A percentile compares a stretch with the other conserved stretches of the same genome.
Evolutionary conservation across 2,329 filamentous ascomycete genomes (phyloP).

Genomic region (Stachybotrys chartarum): DNA sequence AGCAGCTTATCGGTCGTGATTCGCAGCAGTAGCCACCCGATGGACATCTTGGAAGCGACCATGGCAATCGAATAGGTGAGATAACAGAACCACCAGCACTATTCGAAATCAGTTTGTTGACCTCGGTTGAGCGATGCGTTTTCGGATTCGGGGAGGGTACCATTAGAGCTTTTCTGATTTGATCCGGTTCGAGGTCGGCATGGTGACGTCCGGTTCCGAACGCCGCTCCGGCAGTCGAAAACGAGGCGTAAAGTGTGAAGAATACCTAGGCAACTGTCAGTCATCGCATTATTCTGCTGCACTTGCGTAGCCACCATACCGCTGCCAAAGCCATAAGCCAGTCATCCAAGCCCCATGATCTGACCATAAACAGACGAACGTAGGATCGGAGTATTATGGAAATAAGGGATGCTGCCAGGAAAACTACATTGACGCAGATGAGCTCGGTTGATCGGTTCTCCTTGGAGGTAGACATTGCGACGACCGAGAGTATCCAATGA

Average conservation of each 20-base stretch:
- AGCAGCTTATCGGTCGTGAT: slow-evolving; percentile 12
- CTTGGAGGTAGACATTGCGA: background rate
- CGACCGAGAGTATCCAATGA: background rate
- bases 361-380: slow-evolving; percentile 23
- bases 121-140: background rate
- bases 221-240: slow-evolving; percentile 20
- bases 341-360: slow-evolving; percentile 27
- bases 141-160: slow-evolving; percentile 12
- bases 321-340: slow-evolving; percentile 26
- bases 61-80: slow-evolving; percentile 15
- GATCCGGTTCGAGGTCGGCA: slow-evolving; percentile 13
- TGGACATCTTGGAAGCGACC: slow-evolving; percentile 15
- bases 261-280: background rate
- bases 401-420: slow-evolving; percentile 15
- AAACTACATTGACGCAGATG: slow-evolving; percentile 21
- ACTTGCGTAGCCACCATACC: slow-evolving; percentile 8
- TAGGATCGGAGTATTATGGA: slow-evolving; percentile 22
- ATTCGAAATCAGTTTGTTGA: background rate
- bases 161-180: slow-evolving; percentile 20
- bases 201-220: slow-evolving; percentile 28
- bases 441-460: slow-evolving; percentile 23
- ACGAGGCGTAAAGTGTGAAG: slow-evolving; percentile 17
- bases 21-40: slow-evolving; percentile 16
- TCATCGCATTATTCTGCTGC: background rate
- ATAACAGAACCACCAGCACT: slow-evolving; percentile 15